These are phyloP conservation scores for Chlamydomonas schloesseri DNA, from an alignment of 139 green algal species.

Conservation along the genomic window DNA sequence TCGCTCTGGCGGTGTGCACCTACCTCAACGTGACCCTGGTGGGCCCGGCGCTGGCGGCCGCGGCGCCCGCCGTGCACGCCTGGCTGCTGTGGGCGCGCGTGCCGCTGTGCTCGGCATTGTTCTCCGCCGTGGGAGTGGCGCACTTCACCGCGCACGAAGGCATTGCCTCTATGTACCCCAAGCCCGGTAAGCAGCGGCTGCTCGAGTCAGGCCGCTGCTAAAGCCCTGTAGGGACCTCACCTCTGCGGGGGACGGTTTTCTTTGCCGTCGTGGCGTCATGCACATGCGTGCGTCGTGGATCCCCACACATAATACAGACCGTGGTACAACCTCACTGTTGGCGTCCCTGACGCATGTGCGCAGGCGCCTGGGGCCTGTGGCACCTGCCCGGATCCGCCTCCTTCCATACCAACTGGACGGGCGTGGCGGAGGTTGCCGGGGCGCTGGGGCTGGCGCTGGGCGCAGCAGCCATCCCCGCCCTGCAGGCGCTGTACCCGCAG, in stretches of 20 bases:
- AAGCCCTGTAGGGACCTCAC: too few species aligned
- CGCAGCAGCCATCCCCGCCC: not conserved
- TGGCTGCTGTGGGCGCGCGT: not conserved
- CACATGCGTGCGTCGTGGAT: too few species aligned
- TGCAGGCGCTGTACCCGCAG: not conserved
- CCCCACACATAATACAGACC: too few species aligned
- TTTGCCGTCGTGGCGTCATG: too few species aligned
- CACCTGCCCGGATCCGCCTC: slow-evolving; percentile 36
- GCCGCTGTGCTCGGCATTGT: not conserved
- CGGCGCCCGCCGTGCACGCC: not conserved
- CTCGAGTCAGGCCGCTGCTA: too few species aligned
- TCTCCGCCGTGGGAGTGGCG: not conserved
- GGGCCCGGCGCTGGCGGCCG: not conserved
- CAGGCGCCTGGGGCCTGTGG: slow-evolving; percentile 31
- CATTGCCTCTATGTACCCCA: not conserved
- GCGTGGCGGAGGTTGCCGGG: slow-evolving; percentile 43
- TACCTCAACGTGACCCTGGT: not conserved
- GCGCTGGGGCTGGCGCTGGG: slow-evolving; percentile 23
- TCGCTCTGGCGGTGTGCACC: too few species aligned
- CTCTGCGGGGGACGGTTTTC: too few species aligned
- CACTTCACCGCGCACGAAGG: not conserved
- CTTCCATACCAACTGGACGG: slow-evolving; percentile 53
- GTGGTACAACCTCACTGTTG: too few species aligned
- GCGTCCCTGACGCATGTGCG: too few species aligned
- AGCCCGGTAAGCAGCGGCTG: not conserved